Percentiles rank a stretch among this genome's conserved stretches.
phyloP scores from a whole-genome alignment of 1,284 basidiomycete species.

The Cystobasidium sp. region DNA sequence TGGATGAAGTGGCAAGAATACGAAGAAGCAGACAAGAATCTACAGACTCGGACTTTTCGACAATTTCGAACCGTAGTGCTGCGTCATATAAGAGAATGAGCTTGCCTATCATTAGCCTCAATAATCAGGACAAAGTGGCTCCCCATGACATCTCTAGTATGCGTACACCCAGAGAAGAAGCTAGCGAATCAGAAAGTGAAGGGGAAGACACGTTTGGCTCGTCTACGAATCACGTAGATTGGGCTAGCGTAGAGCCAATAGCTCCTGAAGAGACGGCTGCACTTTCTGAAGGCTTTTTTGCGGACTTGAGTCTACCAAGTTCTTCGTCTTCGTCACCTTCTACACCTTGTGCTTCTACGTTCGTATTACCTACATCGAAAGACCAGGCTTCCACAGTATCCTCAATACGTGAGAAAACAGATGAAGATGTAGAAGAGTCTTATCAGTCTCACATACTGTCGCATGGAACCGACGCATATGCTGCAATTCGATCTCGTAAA shows the following conservation, averaged over 20 bases:
- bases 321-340: background rate
- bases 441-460: conserved; percentile 21
- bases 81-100: background rate
- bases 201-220: background rate
- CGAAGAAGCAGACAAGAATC: conserved; percentile 27
- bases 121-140: background rate
- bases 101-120: background rate
- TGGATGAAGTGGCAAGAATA: conserved; percentile 28
- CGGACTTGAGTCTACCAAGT: background rate
- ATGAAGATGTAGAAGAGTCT: background rate
- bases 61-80: background rate
- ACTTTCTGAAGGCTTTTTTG: conserved; percentile 3
- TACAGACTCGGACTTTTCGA: background rate
- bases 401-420: background rate
- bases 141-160: background rate
- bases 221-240: conserved; percentile 6
- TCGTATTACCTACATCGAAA: background rate
- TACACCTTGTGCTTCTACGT: background rate
- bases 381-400: background rate
- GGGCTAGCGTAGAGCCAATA: conserved; percentile 27
- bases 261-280: conserved; percentile 21
- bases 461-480: conserved; percentile 30
- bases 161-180: background rate
- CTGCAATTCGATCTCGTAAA: conserved; percentile 22
- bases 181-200: conserved; percentile 15